Conservation (phyloP, 495 filamentous ascomycete species). For the Trichoderma orchidacearum region DNA sequence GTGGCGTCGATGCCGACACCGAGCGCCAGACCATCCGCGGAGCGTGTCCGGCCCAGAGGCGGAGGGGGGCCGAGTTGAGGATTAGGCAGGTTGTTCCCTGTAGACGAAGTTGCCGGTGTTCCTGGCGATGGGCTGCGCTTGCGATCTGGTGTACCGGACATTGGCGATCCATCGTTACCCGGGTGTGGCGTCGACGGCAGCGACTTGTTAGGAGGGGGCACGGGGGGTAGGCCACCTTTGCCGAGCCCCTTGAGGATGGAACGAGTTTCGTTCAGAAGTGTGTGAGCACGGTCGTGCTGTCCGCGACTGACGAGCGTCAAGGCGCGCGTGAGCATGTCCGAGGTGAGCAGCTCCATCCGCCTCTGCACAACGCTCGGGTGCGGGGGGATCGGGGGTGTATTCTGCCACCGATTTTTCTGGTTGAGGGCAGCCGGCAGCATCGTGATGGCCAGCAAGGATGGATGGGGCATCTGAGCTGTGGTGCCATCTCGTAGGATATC, state of each 20-base stretch:
- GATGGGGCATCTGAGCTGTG: slow-evolving; percentile 73
- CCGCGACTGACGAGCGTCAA: slow-evolving; percentile 82
- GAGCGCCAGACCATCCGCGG: slow-evolving; percentile 28
- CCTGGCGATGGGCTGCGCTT: slow-evolving; percentile 36
- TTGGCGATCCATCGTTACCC: slow-evolving; percentile 18
- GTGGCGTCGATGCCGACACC: slow-evolving; percentile 58
- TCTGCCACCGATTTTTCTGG: slow-evolving; percentile 46
- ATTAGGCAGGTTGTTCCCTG: slow-evolving; percentile 8
- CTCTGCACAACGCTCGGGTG: slow-evolving; percentile 93
- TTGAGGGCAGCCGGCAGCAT: slow-evolving; percentile 71
- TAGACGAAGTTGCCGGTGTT: slow-evolving; percentile 28
- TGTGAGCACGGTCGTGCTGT: slow-evolving; percentile 86
- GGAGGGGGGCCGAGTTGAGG: slow-evolving; percentile 5
- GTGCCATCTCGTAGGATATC: slow-evolving; percentile 89
- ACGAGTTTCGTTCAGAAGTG: slow-evolving; percentile 80
- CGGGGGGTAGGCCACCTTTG: slow-evolving; percentile 88
- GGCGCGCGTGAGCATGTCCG: slow-evolving; percentile 92
- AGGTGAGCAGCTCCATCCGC: slow-evolving; percentile 94
- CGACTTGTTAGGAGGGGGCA: slow-evolving; percentile 36
- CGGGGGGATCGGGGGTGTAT: slow-evolving; percentile 82
- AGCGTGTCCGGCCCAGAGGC: slow-evolving; percentile 20
- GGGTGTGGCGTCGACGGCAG: slow-evolving; percentile 33
- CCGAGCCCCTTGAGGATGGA: slow-evolving; percentile 92
- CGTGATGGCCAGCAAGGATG: slow-evolving; percentile 91
- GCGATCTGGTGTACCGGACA: slow-evolving; percentile 30